phyloP scores from a whole-genome alignment of 116 monocot genomes.

The Iris pallida region DNA sequence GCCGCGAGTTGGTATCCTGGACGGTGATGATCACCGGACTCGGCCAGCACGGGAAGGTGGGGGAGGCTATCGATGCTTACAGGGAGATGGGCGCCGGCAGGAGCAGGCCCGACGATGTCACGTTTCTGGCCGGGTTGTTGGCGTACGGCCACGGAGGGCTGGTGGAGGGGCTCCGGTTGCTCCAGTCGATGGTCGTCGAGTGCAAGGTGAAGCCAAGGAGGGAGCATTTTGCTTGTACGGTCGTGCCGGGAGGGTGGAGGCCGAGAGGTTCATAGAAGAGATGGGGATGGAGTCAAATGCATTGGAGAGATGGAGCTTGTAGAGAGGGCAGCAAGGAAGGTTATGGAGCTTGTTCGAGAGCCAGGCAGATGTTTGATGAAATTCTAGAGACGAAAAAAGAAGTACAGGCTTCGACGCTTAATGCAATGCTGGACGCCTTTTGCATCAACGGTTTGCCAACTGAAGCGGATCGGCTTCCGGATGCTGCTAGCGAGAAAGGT shows the following conservation, averaged over 20 bases:
- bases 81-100: slow-evolving; percentile 24
- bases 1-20: slow-evolving; percentile 43
- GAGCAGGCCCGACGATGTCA: slow-evolving; percentile 36
- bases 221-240: slow-evolving; percentile 72
- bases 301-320: slow-evolving; percentile 47
- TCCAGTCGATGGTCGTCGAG: slow-evolving; percentile 36
- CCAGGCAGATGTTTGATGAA: slow-evolving; percentile 79
- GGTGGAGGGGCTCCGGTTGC: slow-evolving; percentile 43
- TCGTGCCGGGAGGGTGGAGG: slow-evolving; percentile 58
- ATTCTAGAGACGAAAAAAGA: slow-evolving; percentile 38
- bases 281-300: slow-evolving; percentile 39
- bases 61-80: slow-evolving; percentile 44
- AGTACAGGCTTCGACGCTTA: slow-evolving; percentile 68
- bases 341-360: slow-evolving; percentile 59
- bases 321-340: slow-evolving; percentile 42
- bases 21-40: slow-evolving; percentile 45
- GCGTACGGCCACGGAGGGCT: slow-evolving; percentile 70
- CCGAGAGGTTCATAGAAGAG: slow-evolving; percentile 47
- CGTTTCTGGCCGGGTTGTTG: slow-evolving; percentile 47
- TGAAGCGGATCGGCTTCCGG: slow-evolving; percentile 72
- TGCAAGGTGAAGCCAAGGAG: slow-evolving; percentile 34
- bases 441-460: slow-evolving; percentile 66
- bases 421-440: slow-evolving; percentile 90
- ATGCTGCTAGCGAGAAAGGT: slow-evolving; percentile 35
- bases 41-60: slow-evolving; percentile 57